phyloP scores from a whole-genome alignment of 208 protist species.

The Acanthamoeba culbertsoni region DNA sequence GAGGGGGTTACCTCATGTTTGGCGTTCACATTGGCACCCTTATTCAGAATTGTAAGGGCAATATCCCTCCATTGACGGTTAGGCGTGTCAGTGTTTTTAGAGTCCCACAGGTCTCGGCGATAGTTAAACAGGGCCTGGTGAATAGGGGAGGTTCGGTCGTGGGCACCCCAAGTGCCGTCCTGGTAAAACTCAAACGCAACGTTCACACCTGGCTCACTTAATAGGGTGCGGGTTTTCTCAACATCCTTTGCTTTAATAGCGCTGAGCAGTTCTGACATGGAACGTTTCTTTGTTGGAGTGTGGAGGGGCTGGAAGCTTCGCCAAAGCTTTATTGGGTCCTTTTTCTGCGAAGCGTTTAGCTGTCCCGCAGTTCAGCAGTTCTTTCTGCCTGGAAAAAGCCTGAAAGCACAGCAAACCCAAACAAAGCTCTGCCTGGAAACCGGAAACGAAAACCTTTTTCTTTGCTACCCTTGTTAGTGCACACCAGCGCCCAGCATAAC shows the following conservation, averaged over 20 bases:
- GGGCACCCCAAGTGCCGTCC: constrained; percentile 9
- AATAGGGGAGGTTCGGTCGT: neutral
- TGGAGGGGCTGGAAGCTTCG: too few species aligned
- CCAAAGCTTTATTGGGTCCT: too few species aligned
- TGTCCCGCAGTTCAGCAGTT: too few species aligned
- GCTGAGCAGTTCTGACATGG: neutral
- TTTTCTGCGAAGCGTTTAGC: too few species aligned
- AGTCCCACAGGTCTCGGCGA: neutral
- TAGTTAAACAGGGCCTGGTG: neutral
- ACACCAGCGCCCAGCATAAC: too few species aligned
- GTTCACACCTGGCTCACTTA: neutral
- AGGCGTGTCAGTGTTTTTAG: neutral
- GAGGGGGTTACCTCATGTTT: neutral
- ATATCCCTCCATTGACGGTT: neutral
- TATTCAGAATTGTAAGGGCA: neutral
- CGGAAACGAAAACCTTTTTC: too few species aligned
- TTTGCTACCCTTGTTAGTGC: too few species aligned
- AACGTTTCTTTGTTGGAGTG: too few species aligned
- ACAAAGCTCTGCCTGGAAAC: too few species aligned
- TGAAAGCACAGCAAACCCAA: too few species aligned
- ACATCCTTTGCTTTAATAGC: neutral
- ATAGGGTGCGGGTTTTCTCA: neutral
- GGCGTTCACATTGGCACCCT: constrained; percentile 20
- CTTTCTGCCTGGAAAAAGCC: too few species aligned
- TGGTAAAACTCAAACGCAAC: neutral